A percentile compares a stretch with the other conserved stretches of the same genome.
Evolutionary conservation across 148 eudicot genomes (phyloP).

Genomic region (Rhododendron griersonianum): DNA sequence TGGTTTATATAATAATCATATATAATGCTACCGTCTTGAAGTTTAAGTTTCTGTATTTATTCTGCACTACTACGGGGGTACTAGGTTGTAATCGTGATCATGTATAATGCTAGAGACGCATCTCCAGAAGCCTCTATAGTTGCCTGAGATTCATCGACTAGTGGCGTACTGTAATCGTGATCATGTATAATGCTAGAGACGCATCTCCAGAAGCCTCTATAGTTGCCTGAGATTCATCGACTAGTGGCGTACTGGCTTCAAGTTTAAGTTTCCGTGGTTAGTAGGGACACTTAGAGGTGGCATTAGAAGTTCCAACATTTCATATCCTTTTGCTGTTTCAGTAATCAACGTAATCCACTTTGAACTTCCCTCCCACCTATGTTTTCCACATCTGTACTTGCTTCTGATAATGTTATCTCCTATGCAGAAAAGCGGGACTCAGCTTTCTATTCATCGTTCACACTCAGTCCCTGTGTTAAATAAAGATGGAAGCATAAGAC

Average conservation of each 20-base stretch:
- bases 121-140: not conserved
- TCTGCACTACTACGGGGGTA: not conserved
- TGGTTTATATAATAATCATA: not conserved
- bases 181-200: not conserved
- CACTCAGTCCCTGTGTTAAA: constrained; percentile 71
- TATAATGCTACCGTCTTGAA: not conserved
- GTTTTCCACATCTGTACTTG: constrained; percentile 7
- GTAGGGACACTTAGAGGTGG: not conserved
- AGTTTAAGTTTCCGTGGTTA: not conserved
- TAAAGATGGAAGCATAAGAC: constrained; percentile 58
- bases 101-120: not conserved
- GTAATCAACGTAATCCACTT: not conserved
- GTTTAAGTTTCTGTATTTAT: not conserved
- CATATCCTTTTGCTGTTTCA: not conserved
- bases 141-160: not conserved
- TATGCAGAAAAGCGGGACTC: constrained; percentile 53
- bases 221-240: not conserved
- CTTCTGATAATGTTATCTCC: constrained; percentile 25
- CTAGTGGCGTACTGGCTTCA: not conserved
- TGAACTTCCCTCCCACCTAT: not conserved
- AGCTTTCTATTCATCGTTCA: constrained; percentile 57
- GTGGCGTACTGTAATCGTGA: not conserved
- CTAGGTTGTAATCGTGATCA: not conserved
- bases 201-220: not conserved
- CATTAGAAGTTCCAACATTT: not conserved